Percentiles rank a stretch among this genome's conserved stretches.
These are phyloP conservation scores for Rosellinia necatrix DNA, from an alignment of 2,329 filamentous ascomycete genomes.

Conservation along the genomic window DNA sequence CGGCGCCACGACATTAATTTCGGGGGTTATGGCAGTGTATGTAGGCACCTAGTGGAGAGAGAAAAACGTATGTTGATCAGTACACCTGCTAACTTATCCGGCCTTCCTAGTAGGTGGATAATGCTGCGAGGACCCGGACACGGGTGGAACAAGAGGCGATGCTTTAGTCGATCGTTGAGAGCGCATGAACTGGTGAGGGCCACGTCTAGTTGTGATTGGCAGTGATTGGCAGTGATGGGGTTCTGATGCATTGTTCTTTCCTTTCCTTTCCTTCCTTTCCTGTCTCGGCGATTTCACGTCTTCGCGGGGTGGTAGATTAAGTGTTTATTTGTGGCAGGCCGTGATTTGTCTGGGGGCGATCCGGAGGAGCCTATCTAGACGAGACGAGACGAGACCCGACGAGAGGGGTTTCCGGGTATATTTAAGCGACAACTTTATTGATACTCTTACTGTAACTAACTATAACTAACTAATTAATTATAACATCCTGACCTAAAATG, in stretches of 20 bases:
- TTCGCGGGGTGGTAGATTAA: too few species aligned
- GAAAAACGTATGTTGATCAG: too few species aligned
- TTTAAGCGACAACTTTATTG: neutral
- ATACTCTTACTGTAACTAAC: neutral
- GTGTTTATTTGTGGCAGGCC: slow-evolving; percentile 9
- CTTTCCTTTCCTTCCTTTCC: neutral
- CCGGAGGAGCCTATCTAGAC: neutral
- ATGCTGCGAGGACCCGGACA: neutral
- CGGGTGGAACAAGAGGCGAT: neutral
- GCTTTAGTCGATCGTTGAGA: neutral
- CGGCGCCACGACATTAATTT: too few species aligned
- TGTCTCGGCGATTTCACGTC: neutral
- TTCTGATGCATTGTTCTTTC: neutral
- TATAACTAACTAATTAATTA: too few species aligned
- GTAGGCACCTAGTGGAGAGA: too few species aligned
- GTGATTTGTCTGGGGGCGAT: slow-evolving; percentile 12
- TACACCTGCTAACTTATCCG: too few species aligned
- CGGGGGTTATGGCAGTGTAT: too few species aligned
- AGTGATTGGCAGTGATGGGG: neutral
- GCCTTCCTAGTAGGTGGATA: neutral
- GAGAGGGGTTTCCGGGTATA: neutral
- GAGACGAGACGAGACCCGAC: neutral
- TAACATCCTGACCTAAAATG: too few species aligned
- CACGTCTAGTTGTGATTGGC: slow-evolving; percentile 12
- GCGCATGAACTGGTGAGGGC: slow-evolving; percentile 19